phyloP scores from a whole-genome alignment of 805 yeast species.

The Kluyveromyces lactis region DNA sequence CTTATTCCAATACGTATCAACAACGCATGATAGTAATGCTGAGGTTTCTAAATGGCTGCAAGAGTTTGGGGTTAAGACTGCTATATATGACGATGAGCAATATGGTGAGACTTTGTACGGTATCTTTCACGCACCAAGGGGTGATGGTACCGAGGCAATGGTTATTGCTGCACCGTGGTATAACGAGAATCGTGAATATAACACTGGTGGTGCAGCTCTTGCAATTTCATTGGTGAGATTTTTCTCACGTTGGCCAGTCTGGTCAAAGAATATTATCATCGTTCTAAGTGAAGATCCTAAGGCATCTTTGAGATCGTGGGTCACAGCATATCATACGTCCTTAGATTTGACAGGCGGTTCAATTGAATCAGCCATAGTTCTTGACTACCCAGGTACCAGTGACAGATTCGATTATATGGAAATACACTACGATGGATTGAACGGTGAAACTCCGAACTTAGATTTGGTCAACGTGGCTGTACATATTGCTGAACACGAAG shows the following conservation, averaged over 20 bases:
- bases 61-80: slow-evolving; percentile 65
- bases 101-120: slow-evolving; percentile 58
- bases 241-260: slow-evolving; percentile 77
- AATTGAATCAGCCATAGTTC: slow-evolving; percentile 79
- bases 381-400: slow-evolving; percentile 60
- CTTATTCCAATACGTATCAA: slow-evolving; percentile 19
- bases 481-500: slow-evolving; percentile 68
- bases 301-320: slow-evolving; percentile 75
- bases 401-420: slow-evolving; percentile 74
- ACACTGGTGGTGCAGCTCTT: slow-evolving; percentile 75
- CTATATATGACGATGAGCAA: slow-evolving; percentile 34
- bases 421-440: slow-evolving; percentile 74
- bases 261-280: slow-evolving; percentile 90
- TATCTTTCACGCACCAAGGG: slow-evolving; percentile 84
- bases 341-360: slow-evolving; percentile 88
- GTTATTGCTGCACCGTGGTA: slow-evolving; percentile 85
- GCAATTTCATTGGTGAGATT: slow-evolving; percentile 68
- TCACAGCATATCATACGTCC: slow-evolving; percentile 81
- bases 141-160: slow-evolving; percentile 94
- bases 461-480: slow-evolving; percentile 81
- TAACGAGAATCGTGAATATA: slow-evolving; percentile 54
- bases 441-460: slow-evolving; percentile 92
- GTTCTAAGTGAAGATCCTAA: slow-evolving; percentile 72
- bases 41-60: slow-evolving; percentile 50
- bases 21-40: slow-evolving; percentile 33